These are phyloP conservation scores for Aspergillus transmontanensis DNA, from an alignment of 2,329 filamentous ascomycete species.

Conservation along the genomic window DNA sequence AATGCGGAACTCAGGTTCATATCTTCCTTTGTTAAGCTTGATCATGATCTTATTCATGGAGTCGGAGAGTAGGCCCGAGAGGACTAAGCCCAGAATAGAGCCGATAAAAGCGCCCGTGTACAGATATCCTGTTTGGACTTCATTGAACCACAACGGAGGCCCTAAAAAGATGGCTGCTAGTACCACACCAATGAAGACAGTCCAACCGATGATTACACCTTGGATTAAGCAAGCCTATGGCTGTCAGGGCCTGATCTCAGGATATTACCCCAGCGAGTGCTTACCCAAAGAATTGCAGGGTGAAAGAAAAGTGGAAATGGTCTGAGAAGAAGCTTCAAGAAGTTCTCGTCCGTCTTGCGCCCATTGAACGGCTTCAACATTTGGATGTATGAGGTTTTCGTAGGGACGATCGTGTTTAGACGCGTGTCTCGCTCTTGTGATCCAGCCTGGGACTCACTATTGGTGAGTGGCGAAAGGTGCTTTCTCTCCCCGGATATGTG, in stretches of 20 bases:
- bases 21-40: constrained; percentile 73
- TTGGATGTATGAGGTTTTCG: constrained; percentile 60
- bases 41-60: constrained; percentile 71
- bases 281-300: constrained; percentile 77
- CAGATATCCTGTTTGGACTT: constrained; percentile 80
- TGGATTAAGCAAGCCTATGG: constrained; percentile 69
- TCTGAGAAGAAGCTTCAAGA: constrained; percentile 66
- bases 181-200: constrained; percentile 85
- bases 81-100: constrained; percentile 72
- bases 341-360: constrained; percentile 75
- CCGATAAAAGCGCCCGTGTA: constrained; percentile 87
- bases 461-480: constrained; percentile 5
- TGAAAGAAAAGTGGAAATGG: constrained; percentile 83
- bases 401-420: constrained; percentile 30
- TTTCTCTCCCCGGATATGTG: constrained; percentile 12
- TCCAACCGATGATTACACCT: constrained; percentile 92
- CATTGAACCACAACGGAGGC: constrained; percentile 77
- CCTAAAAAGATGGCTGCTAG: constrained; percentile 80
- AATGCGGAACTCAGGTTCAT: constrained; percentile 90
- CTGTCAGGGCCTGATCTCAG: constrained; percentile 11
- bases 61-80: constrained; percentile 77
- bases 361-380: constrained; percentile 75
- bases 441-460: not conserved
- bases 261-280: constrained; percentile 24
- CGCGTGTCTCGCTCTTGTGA: constrained; percentile 7